Base-by-base conservation (phyloP, 257 asterid species). In the Nicotiana otophora region DNA sequence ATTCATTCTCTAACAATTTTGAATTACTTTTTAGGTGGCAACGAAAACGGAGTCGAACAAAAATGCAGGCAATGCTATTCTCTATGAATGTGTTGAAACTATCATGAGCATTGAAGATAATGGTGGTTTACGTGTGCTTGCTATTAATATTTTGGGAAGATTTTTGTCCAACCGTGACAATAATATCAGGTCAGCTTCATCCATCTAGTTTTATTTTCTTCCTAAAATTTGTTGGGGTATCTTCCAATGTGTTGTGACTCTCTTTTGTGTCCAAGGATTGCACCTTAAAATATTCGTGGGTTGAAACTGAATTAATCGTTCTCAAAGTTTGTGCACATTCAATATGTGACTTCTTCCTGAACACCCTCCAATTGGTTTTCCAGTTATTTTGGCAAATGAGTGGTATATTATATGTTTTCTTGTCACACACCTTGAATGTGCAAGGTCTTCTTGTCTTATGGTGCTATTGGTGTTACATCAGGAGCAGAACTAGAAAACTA, bases 111-210 rank as follows among this genome's bases (percentile, higher is more conserved):
- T 96, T 86, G 99, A 96, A 90, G 98, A 94, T 83, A 94, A 92
- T 91, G 93, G 99, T 85, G 99, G 99, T 39, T 89, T 94, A 81
- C 89, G 98, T 83, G 98, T 94, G 54, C 98, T 96, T 82, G 98
- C 97, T 74, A 93, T 96, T 87, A 96, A 96, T 90, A 96, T 96
- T 83, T 85, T 96, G 93, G 99, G 99, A 83, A 94, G 95, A 86
- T 96, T 96, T 89, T 89, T 96, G 95, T 96, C 99, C 84, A 93
- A 96, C 86, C 98, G 98, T 64, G 99, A 96, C 88, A 96, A 96
- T 89, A 96, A 96, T 88, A 93, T 91, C 87, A 91, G 99, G 99
- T 94, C 74, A 63, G 74, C 74, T 78, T 70, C 80, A 48, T 80
- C 80, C 42, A 48, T 65, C 76, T 65, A 51, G 80, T 75, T 51